phyloP scores from a whole-genome alignment of 2,329 filamentous ascomycete species.

The Beauveria bassiana region DNA sequence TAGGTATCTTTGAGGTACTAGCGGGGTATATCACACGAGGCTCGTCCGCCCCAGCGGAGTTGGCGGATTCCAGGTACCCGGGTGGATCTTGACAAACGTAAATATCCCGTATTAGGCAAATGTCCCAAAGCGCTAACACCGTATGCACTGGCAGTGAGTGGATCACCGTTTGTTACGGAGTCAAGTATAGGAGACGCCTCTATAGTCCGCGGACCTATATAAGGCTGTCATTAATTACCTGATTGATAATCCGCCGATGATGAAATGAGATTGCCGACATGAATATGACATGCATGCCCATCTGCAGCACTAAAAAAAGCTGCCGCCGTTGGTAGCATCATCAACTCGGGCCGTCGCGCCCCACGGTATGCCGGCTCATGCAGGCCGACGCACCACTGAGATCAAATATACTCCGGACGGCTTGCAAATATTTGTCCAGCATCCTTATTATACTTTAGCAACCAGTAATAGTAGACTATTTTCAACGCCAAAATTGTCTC shows the following conservation, averaged over 20 bases:
- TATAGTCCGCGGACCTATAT: neutral
- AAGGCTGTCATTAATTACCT: neutral
- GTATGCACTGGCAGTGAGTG: neutral
- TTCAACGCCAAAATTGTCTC: too few species aligned
- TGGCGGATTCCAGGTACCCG: neutral
- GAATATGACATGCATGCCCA: too few species aligned
- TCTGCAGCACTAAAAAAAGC: neutral
- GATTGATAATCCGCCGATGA: neutral
- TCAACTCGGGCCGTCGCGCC: neutral
- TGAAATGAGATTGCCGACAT: neutral
- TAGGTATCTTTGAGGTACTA: too few species aligned
- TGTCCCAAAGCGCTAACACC: neutral
- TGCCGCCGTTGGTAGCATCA: neutral
- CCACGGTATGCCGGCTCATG: neutral
- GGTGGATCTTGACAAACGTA: neutral
- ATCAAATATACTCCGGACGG: too few species aligned
- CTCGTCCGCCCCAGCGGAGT: too few species aligned
- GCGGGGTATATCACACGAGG: too few species aligned
- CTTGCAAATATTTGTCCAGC: too few species aligned
- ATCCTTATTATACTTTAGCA: too few species aligned
- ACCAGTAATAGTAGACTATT: too few species aligned
- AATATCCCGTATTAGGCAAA: neutral
- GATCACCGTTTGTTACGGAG: neutral
- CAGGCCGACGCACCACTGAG: neutral
- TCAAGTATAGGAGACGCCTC: too few species aligned